Evolutionary conservation across 2,329 filamentous ascomycete species (phyloP), one percentile per base, ranked within the genome.

Genomic region (Xylariales sp.): DNA sequence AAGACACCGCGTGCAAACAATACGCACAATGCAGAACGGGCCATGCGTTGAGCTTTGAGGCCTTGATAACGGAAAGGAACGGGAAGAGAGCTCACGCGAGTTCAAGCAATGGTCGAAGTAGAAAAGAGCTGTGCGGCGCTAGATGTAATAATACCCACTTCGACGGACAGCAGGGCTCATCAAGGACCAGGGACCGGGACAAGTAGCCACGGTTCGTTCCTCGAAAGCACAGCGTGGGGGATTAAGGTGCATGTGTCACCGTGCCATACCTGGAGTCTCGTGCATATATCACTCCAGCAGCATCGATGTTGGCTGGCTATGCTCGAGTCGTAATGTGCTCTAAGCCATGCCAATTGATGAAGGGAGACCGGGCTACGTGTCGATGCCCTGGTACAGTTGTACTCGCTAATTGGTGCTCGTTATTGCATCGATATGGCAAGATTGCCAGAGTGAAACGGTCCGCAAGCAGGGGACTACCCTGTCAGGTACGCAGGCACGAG

Each of bases 391-490:
- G 20, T 19, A 19, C n/a, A n/a, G n/a, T n/a, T n/a, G n/a, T n/a
- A n/a, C n/a, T 31, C 28, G n/a, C 28, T 6, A 6, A 6, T 8
- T n/a, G 10, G 10, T 31, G 28, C 6, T 31, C n/a, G 12, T 31
- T 11, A 31, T 31, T 31, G 16, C 28, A n/a, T n/a, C n/a, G n/a
- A n/a, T n/a, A n/a, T 33, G 14, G 18, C 24, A 39, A 31, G 27
- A 33, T 34, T 31, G 18, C n/a, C 29, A 39, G 37, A 27, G 27
- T 31, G 37, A 39, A 39, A 39, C 37, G 25, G 20, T 40, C 31
- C 38, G 29, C 14, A 24, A 41, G 33, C 15, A 18, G 12, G 27
- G 38, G 38, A 33, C n/a, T n/a, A n/a, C n/a, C n/a, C n/a, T n/a
- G n/a, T n/a, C n/a, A n/a, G n/a, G 34, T 33, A 33, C 38, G 31